phyloP scores from a whole-genome alignment of 2,329 filamentous ascomycete genomes.

The Xylariales sp. region DNA sequence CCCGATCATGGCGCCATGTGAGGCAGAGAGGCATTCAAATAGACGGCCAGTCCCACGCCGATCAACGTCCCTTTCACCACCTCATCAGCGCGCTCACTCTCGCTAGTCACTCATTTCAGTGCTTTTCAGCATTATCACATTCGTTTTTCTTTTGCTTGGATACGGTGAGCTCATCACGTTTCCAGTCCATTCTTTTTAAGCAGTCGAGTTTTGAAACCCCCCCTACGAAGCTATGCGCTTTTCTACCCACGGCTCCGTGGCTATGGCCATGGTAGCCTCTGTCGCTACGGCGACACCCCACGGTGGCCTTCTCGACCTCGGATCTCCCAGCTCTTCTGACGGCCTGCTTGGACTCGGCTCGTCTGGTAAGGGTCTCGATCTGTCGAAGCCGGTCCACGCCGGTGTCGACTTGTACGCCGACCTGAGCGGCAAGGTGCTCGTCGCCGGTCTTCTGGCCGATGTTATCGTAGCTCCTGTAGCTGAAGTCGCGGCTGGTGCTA shows the following conservation, averaged over 20 bases:
- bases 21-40: slow-evolving; percentile 42
- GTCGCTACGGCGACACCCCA: slow-evolving; percentile 44
- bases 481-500: slow-evolving; percentile 43
- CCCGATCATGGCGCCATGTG: slow-evolving; percentile 31
- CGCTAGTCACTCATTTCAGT: slow-evolving; percentile 46
- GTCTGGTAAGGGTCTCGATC: slow-evolving; percentile 26
- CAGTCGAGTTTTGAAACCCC: slow-evolving; percentile 31
- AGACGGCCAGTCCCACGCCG: slow-evolving; percentile 41
- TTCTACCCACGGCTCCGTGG: slow-evolving; percentile 46
- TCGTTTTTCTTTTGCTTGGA: slow-evolving; percentile 45
- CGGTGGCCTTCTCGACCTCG: slow-evolving; percentile 16
- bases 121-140: slow-evolving; percentile 43
- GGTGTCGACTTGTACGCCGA: slow-evolving; percentile 44
- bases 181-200: slow-evolving; percentile 52
- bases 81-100: slow-evolving; percentile 44
- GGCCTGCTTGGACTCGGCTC: slow-evolving; percentile 9
- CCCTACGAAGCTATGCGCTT: slow-evolving; percentile 45
- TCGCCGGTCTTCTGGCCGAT: slow-evolving; percentile 44
- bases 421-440: slow-evolving; percentile 44
- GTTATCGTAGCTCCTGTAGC: slow-evolving; percentile 56
- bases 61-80: slow-evolving; percentile 19
- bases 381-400: slow-evolving; percentile 43
- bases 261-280: slow-evolving; percentile 48
- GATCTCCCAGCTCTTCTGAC: background rate
- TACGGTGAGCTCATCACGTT: slow-evolving; percentile 37